Evolutionary conservation across 768 basidiomycete species (phyloP), one percentile per base, ranked within the genome.

Genomic region (Symmetrospora coprosmae): DNA sequence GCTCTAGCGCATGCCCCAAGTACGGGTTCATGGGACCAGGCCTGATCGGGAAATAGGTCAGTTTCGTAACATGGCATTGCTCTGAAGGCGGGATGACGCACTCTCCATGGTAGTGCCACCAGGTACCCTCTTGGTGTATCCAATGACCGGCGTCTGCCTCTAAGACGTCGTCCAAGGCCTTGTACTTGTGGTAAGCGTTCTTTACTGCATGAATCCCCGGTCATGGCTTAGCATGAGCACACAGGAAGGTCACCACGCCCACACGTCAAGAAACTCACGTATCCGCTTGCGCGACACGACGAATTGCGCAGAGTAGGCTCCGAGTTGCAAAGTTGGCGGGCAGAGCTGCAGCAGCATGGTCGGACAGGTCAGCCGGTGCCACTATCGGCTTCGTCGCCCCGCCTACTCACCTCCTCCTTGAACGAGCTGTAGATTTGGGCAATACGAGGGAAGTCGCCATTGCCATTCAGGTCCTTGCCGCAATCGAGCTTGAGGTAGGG

Each of bases 291-390:
- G 61, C 0, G 69, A 71, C 30, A 67, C 72, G 30, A 70, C 33
- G 60, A 72, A 71, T 56, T 72, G 72, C 11, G 68, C 70, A 1
- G 71, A 67, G 66, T 70, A 73, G 11, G 71, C 64, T 0, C 40
- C 19, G 8, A 71, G 64, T 66, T 72, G 58, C 2, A 50, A 31
- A 40, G 60, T 59, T 5, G 61, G 63, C 9, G 60, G 53, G 60
- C 61, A 60, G 28, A 66, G 52, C 48, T 64, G 50, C n/a, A 27
- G 16, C 17, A 34, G 13, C 25, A 4, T 2, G 13, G 35, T 14
- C 14, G 11, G 27, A 8, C 9, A 27, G 27, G 19, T 46, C 39
- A 30, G 23, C 19, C 1, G 2, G 2, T n/a, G 30, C n/a, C 21
- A 8, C n/a, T n/a, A 64, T 63, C 59, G 45, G 66, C 64, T 13